These are phyloP conservation scores for Fusarium goolgardi DNA, from an alignment of 2,329 filamentous ascomycete genomes.

Conservation along the genomic window DNA sequence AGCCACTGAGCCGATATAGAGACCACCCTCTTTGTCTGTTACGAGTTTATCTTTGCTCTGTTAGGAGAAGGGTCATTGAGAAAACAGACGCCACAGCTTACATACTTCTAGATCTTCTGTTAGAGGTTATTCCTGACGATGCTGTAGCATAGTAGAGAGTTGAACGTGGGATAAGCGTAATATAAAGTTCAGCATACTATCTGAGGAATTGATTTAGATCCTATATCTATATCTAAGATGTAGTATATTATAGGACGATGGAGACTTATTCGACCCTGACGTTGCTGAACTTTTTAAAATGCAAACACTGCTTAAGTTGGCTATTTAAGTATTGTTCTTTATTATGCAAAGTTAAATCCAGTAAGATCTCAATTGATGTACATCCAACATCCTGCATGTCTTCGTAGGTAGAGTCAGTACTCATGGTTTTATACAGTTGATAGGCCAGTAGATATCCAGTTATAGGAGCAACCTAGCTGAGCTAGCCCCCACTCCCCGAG, in stretches of 20 bases:
- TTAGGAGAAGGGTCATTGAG: not conserved
- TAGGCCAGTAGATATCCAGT: not conserved
- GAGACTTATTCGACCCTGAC: not conserved
- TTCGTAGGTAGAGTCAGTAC: no score
- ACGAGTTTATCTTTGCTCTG: conserved; percentile 14
- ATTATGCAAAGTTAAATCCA: not conserved
- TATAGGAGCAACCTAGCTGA: not conserved
- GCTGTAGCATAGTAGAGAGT: not conserved
- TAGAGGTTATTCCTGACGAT: not conserved
- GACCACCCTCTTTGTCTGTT: conserved; percentile 21
- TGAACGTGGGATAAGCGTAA: not conserved
- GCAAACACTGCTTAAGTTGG: not conserved
- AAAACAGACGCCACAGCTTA: conserved; percentile 18
- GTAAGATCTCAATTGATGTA: not conserved
- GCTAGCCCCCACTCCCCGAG: not conserved
- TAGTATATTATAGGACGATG: not conserved
- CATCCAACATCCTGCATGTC: not conserved
- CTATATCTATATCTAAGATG: not conserved
- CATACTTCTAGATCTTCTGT: not conserved
- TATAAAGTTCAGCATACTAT: not conserved
- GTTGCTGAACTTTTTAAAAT: not conserved
- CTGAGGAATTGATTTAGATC: not conserved
- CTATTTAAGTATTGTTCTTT: not conserved
- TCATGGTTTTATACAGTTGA: not conserved
- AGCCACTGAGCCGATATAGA: conserved; percentile 11